These are phyloP conservation scores for Euphorbia pulcherrima DNA, from an alignment of 345 rosid species.

Conservation along the genomic window DNA sequence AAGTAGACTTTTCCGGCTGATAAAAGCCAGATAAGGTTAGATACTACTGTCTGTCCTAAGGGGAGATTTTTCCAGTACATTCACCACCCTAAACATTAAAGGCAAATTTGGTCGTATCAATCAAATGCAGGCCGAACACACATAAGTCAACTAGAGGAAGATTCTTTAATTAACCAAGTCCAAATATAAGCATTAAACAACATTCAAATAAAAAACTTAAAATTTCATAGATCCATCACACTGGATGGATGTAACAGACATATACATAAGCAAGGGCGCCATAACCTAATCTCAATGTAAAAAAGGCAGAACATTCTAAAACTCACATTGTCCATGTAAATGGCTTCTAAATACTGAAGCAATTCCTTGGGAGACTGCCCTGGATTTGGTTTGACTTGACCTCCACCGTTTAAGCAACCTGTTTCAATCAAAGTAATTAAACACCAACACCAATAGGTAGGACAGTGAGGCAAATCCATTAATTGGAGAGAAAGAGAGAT, in stretches of 20 bases:
- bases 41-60: not conserved
- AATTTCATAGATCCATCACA: not conserved
- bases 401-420: conserved; percentile 96
- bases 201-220: not conserved
- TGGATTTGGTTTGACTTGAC: conserved; percentile 84
- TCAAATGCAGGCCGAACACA: not conserved
- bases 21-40: not conserved
- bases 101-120: not conserved
- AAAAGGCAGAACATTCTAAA: not conserved
- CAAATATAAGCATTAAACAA: not conserved
- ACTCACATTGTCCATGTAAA: conserved; percentile 75
- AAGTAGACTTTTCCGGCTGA: not conserved
- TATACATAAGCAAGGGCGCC: not conserved
- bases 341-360: conserved; percentile 56
- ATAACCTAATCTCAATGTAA: not conserved
- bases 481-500: not conserved
- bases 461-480: not conserved
- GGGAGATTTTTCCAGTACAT: not conserved
- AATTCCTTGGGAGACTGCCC: conserved; percentile 75
- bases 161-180: not conserved
- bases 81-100: not conserved
- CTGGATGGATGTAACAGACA: not conserved
- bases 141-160: not conserved
- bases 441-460: not conserved
- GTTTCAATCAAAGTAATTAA: conserved; percentile 13